Evolutionary conservation across 2,329 filamentous ascomycete species (phyloP).

Genomic region (Phaeomoniella chlamydospora): DNA sequence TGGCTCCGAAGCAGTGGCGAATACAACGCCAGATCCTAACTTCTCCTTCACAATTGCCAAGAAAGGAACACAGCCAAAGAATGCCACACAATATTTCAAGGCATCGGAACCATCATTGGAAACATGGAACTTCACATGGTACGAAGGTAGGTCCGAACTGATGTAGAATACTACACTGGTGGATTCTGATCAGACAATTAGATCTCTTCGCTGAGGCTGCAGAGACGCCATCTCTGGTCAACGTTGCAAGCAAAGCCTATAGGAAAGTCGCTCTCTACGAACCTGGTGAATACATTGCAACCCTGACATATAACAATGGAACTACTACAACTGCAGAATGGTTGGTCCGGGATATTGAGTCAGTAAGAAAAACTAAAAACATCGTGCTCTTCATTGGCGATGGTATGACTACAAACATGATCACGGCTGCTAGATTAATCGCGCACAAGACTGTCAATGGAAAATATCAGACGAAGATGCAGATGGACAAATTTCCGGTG

Average conservation of each 20-base stretch:
- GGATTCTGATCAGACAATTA: constrained; percentile 13
- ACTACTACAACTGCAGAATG: constrained; percentile 60
- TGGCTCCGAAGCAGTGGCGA: constrained; percentile 63
- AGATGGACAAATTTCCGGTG: constrained; percentile 73
- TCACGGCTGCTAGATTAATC: constrained; percentile 58
- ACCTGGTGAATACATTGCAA: constrained; percentile 66
- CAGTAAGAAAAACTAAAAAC: constrained; percentile 66
- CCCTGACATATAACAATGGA: constrained; percentile 59
- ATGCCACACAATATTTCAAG: constrained; percentile 54
- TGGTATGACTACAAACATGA: constrained; percentile 39
- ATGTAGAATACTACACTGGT: too few relatives aligned
- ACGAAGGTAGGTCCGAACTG: constrained; percentile 41
- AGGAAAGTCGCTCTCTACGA: constrained; percentile 61
- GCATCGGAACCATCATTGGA: constrained; percentile 57
- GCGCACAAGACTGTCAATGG: constrained; percentile 74
- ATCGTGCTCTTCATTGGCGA: constrained; percentile 73
- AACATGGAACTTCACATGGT: constrained; percentile 75
- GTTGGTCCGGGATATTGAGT: constrained; percentile 57
- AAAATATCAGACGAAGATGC: constrained; percentile 62
- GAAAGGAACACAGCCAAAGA: constrained; percentile 37
- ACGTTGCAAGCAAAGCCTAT: constrained; percentile 68
- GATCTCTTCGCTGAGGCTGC: constrained; percentile 65
- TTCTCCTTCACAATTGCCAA: constrained; percentile 65
- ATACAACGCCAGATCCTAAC: constrained; percentile 53
- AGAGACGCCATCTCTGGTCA: constrained; percentile 55